Conservation (phyloP, 164 flowering plant species). For the Nelumbo lutea region DNA sequence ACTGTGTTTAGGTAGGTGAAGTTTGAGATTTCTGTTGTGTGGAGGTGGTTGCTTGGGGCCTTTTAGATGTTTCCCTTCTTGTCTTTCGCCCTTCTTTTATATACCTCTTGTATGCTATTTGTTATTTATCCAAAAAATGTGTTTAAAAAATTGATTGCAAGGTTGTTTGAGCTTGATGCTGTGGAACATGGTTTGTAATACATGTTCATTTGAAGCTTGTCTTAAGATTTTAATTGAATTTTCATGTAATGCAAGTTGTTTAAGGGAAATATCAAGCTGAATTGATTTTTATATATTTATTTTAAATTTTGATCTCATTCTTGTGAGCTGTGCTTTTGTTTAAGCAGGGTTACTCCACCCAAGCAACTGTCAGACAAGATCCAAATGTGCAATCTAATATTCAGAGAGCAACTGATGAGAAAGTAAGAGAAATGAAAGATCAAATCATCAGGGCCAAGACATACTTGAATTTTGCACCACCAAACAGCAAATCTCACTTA, state of each 20-base stretch:
- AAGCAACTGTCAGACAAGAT: conserved; percentile 12
- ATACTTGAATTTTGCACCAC: conserved; percentile 62
- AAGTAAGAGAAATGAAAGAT: conserved; percentile 74
- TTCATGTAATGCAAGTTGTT: neutral
- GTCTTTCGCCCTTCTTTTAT: too few relatives aligned
- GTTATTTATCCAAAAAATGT: too few relatives aligned
- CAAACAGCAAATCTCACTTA: conserved; percentile 64
- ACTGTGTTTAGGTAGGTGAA: too few relatives aligned
- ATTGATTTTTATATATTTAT: too few relatives aligned
- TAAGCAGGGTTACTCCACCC: conserved; percentile 31
- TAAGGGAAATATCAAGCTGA: too few relatives aligned
- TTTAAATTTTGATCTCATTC: neutral
- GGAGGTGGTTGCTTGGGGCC: too few relatives aligned
- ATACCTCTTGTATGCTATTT: too few relatives aligned
- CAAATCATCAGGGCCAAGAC: conserved; percentile 77
- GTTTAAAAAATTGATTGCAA: too few relatives aligned
- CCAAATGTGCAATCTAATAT: conserved; percentile 16
- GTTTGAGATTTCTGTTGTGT: too few relatives aligned
- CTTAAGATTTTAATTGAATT: neutral
- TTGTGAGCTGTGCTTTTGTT: neutral
- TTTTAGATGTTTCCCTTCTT: too few relatives aligned
- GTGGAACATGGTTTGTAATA: too few relatives aligned
- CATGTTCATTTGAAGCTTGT: neutral
- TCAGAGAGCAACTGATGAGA: conserved; percentile 45
- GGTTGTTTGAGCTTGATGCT: too few relatives aligned